Percentiles rank a stretch among this genome's conserved stretches.
phyloP scores from a whole-genome alignment of 495 filamentous ascomycete genomes.

The Aspergillus carlsbadensis region DNA sequence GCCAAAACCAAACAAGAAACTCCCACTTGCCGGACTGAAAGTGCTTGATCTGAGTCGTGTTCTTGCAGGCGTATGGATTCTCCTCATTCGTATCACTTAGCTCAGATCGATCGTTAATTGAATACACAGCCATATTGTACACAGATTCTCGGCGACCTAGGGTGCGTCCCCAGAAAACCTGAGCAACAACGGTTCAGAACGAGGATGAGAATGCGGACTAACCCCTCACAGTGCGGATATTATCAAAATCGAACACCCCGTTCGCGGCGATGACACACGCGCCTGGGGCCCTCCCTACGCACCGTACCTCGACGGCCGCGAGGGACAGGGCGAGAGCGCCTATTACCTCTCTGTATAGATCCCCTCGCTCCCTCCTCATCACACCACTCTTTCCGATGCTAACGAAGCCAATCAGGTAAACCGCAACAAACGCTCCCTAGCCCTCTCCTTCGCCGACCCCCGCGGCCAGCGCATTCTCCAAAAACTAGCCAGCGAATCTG shows the following conservation, averaged over 20 bases:
- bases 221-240: conserved; percentile 71
- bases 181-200: neutral
- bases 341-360: conserved; percentile 81
- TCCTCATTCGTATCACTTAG: no score
- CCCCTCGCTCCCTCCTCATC: no score
- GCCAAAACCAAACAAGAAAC: neutral
- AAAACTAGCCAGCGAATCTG: conserved; percentile 75
- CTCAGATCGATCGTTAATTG: neutral
- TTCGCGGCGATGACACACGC: conserved; percentile 87
- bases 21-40: neutral
- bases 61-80: neutral
- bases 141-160: conserved; percentile 14
- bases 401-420: conserved; percentile 64
- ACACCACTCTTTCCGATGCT: neutral
- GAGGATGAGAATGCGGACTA: neutral
- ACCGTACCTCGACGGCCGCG: conserved; percentile 59
- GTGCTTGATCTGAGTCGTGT: conserved; percentile 5
- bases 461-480: conserved; percentile 60
- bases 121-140: conserved; percentile 15
- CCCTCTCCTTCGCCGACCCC: neutral
- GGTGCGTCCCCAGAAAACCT: neutral
- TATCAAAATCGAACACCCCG: conserved; percentile 95
- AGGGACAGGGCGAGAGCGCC: conserved; percentile 87
- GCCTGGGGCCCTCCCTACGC: conserved; percentile 98
- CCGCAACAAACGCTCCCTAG: conserved; percentile 68